Evolutionary conservation across 2,329 filamentous ascomycete genomes (phyloP), one percentile per base, ranked within the genome.

Genomic region (Penicillium sp.): DNA sequence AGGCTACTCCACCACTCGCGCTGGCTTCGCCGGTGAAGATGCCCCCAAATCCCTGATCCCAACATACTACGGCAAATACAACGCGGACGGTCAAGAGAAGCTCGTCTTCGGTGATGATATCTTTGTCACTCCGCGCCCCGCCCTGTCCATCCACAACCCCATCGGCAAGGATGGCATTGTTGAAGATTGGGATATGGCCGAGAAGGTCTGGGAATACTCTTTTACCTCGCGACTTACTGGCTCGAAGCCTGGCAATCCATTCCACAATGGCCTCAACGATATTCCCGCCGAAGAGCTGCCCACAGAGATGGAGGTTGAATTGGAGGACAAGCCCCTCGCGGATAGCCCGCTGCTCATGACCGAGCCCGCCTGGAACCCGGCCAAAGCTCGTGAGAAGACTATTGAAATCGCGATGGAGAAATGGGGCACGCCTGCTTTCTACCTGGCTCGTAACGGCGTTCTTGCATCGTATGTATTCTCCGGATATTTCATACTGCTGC

Each of bases 361-460:
- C 0, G 95, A 99, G 79, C 91, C 93, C 15, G 91, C 92, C 12
- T 98, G 94, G 93, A 98, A 97, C 79, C 85, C 88, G 28, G 79
- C 86, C 47, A 97, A 97, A 82, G 88, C 91, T 63, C 86, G 96
- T 63, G 95, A 99, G 81, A 96, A 95, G 85, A 89, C 90, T 44
- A 94, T 97, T 72, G 95, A 99, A 81, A 88, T 98, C 65, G 93
- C 92, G 62, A 97, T 99, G 89, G 95, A 99, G 83, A 91, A 88
- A 74, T 99, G 95, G 93, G 93, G 92, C 30, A 91, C 90, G 59
- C 95, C 95, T 19, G 95, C 95, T 5, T 98, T 97, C 79, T 99
- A 94, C 85, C 83, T 98, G 64, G 92, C 92, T 65, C 89, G 92
- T 73, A 96, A 89, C 57, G 93, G 94, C 28, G 93, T 97, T 47